Evolutionary conservation across 805 yeast species (phyloP).

Genomic region (Metschnikowia cerradonensis): DNA sequence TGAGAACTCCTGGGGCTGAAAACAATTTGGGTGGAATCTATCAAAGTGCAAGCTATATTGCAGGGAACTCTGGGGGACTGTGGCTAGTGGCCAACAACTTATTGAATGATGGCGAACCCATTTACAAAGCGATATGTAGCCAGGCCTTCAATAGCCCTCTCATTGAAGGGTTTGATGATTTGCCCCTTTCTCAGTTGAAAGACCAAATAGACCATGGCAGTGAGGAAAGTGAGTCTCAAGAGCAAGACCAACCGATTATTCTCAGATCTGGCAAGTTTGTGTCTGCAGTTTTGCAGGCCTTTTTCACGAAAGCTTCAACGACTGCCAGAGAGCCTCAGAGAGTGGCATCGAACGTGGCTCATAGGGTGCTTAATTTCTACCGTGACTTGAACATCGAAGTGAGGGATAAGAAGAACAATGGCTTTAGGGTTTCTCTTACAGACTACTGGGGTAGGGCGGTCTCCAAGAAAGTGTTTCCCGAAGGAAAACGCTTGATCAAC

Average conservation of each 20-base stretch:
- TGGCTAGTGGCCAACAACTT: constrained; percentile 56
- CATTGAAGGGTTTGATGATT: constrained; percentile 54
- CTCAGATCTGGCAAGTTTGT: constrained; percentile 4
- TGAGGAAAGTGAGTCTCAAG: background rate
- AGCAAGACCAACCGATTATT: background rate
- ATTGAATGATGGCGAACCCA: constrained; percentile 28
- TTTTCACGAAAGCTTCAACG: constrained; percentile 4
- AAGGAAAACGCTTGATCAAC: constrained; percentile 30
- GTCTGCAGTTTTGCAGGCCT: constrained; percentile 5
- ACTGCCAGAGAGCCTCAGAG: constrained; percentile 6
- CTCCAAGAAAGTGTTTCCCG: constrained; percentile 43
- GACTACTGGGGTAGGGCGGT: constrained; percentile 70
- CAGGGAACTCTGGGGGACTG: constrained; percentile 70
- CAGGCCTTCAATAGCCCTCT: constrained; percentile 41
- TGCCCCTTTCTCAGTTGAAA: constrained; percentile 29
- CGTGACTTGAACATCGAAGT: constrained; percentile 52
- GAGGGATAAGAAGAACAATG: constrained; percentile 46
- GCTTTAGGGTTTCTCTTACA: constrained; percentile 55
- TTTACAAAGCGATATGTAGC: constrained; percentile 15
- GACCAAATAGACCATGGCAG: background rate
- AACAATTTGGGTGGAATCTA: constrained; percentile 46
- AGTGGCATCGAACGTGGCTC: constrained; percentile 13
- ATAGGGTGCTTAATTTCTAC: constrained; percentile 39
- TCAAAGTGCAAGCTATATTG: constrained; percentile 52
- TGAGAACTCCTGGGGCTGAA: constrained; percentile 34